A percentile compares a stretch with the other conserved stretches of the same genome.
Conservation (phyloP, 768 basidiomycete species). For the Mycena leptocephala region DNA sequence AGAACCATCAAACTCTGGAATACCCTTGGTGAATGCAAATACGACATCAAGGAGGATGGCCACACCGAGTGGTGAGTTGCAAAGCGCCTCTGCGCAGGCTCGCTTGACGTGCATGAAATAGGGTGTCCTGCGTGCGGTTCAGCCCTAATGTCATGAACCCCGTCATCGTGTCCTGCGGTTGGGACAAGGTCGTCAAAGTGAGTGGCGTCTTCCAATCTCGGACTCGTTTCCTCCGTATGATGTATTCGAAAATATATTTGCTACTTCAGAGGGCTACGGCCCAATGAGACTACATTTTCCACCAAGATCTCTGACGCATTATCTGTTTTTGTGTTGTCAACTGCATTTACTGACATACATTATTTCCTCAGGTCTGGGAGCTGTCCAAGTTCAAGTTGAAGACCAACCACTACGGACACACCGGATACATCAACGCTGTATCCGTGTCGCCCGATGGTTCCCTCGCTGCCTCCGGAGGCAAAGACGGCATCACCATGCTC, state of each 20-base stretch:
- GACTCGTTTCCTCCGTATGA: constrained; percentile 46
- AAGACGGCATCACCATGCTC: constrained; percentile 99
- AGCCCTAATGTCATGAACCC: constrained; percentile 98
- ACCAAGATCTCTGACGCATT: constrained; percentile 83
- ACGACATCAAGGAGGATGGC: constrained; percentile 98
- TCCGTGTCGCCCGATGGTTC: constrained; percentile 99
- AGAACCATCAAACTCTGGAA: constrained; percentile 99
- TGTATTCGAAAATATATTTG: constrained; percentile 75
- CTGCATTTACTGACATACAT: constrained; percentile 11
- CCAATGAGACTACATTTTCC: constrained; percentile 81
- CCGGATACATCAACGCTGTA: constrained; percentile 98
- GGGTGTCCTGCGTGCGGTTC: constrained; percentile 99
- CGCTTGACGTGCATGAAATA: constrained; percentile 45
- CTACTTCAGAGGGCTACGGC: constrained; percentile 86
- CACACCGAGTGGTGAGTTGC: constrained; percentile 90
- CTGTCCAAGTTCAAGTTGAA: constrained; percentile 99
- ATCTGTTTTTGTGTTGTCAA: constrained; percentile 23
- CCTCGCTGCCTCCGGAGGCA: constrained; percentile 98
- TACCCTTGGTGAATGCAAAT: constrained; percentile 99
- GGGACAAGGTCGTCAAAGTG: constrained; percentile 99
- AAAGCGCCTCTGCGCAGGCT: background rate
- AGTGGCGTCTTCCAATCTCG: constrained; percentile 46
- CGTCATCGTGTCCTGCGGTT: constrained; percentile 98
- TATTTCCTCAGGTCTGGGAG: constrained; percentile 94
- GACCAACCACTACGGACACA: constrained; percentile 99